phyloP scores from a whole-genome alignment of 2,329 filamentous ascomycete species.

The Dothiorella sarmentorum region DNA sequence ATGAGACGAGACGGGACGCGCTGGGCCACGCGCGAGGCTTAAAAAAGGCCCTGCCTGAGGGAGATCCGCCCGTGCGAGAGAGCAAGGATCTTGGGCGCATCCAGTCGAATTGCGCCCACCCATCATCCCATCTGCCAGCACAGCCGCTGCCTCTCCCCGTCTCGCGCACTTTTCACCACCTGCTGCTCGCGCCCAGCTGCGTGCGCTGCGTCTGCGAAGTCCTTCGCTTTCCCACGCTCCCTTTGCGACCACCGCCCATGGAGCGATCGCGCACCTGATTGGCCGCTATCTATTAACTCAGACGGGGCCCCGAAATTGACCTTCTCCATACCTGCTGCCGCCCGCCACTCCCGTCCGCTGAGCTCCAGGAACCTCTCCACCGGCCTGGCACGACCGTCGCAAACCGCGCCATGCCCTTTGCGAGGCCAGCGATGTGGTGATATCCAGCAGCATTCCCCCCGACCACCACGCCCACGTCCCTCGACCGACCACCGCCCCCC shows the following conservation, averaged over 20 bases:
- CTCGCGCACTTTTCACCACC: no score
- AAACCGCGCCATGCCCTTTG: constrained; percentile 15
- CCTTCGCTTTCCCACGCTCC: neutral
- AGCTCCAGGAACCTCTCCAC: neutral
- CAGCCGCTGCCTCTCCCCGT: no score
- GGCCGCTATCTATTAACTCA: constrained; percentile 14
- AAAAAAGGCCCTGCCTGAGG: neutral
- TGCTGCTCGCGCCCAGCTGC: no score
- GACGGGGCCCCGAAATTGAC: constrained; percentile 16
- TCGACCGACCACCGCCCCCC: constrained; percentile 1
- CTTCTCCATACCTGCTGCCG: constrained; percentile 12
- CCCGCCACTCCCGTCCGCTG: constrained; percentile 11
- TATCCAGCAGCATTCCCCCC: neutral
- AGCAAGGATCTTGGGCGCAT: neutral
- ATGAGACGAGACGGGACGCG: neutral
- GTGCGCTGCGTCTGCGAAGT: no score
- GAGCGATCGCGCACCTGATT: constrained; percentile 13
- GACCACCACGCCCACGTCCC: neutral
- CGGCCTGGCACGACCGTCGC: constrained; percentile 6
- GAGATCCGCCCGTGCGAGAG: constrained; percentile 13
- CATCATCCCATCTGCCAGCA: neutral
- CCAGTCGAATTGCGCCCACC: neutral
- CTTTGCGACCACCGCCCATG: neutral
- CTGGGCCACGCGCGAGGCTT: neutral
- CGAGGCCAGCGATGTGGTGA: constrained; percentile 12